Base-by-base conservation (phyloP, 305 asterid genomes). In the Rubia balearica region DNA sequence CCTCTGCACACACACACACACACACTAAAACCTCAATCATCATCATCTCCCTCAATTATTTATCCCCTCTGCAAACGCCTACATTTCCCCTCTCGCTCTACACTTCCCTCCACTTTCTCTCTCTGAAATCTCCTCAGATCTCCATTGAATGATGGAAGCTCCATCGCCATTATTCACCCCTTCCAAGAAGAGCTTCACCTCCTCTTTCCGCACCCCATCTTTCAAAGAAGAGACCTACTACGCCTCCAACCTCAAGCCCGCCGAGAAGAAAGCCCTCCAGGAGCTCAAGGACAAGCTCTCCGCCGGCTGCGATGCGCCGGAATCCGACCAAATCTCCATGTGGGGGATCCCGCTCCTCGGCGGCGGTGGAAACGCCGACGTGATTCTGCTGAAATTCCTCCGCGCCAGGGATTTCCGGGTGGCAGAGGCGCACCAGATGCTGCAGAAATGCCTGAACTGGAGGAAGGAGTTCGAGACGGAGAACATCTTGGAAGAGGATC, bases 381-480 rank as follows among this genome's bases (percentile, higher is more conserved):
- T 93, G 71, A 71, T 93, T 61, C 83, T 93, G 10, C 83, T 90
- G 48, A 93, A 93, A 21, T 93, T 93, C 91, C 84, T 93, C 60
- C 85, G 98, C 6, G 98, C 98, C 5, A 73, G 98, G 36, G 98
- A 92, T 17, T 92, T 89, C 65, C 74, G 77, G 8, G 96, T 87
- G 19, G 77, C 62, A 0, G 96, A 88, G 38, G 61, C 97, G 0
- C 83, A 85, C 64, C 57, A 70, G 36, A 93, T 93, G 98, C 82
- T 93, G 56, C 43, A 73, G 12, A 84, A 82, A 21, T 85, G 87
- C 72, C 49, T 94, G 0, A 46, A 73, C 14, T 94, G 99, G 99
- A 74, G 99, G n/a, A 76, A 78, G 42, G 87, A 84, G 2, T 91
- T 89, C 73, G 81, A 66, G 21, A 83, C 96, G 68, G 98, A 91